Conservation (phyloP, 164 flowering plant genomes). For the Nymphaea thermarum region DNA sequence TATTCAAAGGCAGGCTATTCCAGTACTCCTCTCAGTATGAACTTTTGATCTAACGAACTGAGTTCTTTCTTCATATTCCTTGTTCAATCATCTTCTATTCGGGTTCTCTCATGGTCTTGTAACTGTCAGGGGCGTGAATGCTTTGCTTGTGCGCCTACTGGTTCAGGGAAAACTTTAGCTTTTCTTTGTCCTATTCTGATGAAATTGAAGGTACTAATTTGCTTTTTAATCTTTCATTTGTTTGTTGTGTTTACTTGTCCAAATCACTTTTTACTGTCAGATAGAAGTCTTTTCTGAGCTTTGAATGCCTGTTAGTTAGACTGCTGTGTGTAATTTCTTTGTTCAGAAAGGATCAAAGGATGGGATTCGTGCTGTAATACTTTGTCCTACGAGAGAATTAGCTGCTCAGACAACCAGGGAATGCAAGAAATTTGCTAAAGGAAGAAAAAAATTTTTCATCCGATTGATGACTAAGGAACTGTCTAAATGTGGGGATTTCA, state of each 20-base stretch:
- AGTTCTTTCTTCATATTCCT: constrained; percentile 1
- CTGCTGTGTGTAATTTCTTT: constrained; percentile 1
- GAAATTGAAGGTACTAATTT: constrained; percentile 60
- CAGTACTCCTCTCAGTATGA: constrained; percentile 90
- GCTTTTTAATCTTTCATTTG: background rate
- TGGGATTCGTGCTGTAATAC: constrained; percentile 77
- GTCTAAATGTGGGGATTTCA: constrained; percentile 43
- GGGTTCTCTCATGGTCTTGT: background rate
- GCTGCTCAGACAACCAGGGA: constrained; percentile 87
- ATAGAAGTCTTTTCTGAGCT: background rate
- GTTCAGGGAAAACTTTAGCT: constrained; percentile 95
- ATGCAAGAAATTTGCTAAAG: constrained; percentile 76
- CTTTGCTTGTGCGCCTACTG: constrained; percentile 97
- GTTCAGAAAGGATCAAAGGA: constrained; percentile 50
- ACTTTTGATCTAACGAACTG: constrained; percentile 16
- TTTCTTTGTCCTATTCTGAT: constrained; percentile 81
- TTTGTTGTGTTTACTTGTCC: no score
- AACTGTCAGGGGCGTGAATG: constrained; percentile 73
- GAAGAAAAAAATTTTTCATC: constrained; percentile 56
- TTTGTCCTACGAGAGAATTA: constrained; percentile 84
- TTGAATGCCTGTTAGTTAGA: background rate
- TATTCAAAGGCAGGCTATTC: constrained; percentile 98
- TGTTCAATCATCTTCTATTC: background rate
- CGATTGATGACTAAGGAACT: constrained; percentile 74
- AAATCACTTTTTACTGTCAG: no score